Conservation (phyloP, 176 grass and related monocot species). For the Phragmites australis region DNA sequence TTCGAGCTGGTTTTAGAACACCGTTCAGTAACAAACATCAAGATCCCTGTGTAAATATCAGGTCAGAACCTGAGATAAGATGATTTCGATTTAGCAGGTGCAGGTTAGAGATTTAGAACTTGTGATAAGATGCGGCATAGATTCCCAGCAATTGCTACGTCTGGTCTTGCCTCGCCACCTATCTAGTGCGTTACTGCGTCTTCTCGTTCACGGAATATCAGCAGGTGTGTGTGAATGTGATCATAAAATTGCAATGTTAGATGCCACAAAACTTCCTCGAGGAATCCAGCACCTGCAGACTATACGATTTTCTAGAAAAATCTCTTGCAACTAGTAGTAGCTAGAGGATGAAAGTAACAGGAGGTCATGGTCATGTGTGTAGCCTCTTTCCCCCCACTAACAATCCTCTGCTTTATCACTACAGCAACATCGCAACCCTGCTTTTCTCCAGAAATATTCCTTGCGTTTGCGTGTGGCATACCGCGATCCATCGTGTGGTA, state of each 20-base stretch:
- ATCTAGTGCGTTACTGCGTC: background rate
- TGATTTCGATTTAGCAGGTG: background rate
- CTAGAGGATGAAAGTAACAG: slow-evolving; percentile 18
- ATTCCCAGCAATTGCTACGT: background rate
- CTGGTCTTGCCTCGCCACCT: background rate
- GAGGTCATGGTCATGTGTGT: slow-evolving; percentile 39
- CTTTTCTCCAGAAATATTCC: slow-evolving; percentile 25
- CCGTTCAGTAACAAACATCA: background rate
- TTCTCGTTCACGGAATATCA: background rate
- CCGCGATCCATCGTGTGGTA: background rate
- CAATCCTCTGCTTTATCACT: slow-evolving; percentile 19
- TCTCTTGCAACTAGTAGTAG: background rate
- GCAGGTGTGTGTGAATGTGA: background rate
- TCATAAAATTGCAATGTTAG: background rate
- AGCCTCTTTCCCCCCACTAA: background rate
- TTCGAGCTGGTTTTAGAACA: background rate
- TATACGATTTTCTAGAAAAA: background rate
- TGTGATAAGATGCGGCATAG: background rate
- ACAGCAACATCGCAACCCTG: background rate
- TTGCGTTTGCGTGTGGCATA: slow-evolving; percentile 38
- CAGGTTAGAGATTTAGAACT: background rate
- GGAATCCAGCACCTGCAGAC: background rate
- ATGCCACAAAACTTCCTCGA: background rate
- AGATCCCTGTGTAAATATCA: background rate
- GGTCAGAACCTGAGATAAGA: background rate